Conservation (phyloP, 768 basidiomycete genomes). For the Collybiopsis confluens region DNA sequence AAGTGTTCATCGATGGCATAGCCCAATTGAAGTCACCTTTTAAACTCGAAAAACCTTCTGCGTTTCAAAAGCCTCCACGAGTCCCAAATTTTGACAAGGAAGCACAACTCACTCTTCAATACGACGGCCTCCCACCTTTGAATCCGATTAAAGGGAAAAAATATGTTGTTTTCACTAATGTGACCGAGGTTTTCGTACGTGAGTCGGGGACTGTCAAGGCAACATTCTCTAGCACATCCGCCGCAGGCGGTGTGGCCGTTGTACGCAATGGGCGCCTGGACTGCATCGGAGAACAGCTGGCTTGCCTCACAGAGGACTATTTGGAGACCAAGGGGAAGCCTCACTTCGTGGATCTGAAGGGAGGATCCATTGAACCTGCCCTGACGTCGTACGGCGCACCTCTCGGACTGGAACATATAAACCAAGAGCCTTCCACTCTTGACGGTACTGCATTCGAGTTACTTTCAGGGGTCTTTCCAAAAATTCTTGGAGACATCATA, state of each 20-base stretch:
- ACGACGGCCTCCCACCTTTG: slow-evolving; percentile 77
- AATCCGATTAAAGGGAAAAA: slow-evolving; percentile 31
- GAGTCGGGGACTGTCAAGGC: slow-evolving; percentile 25
- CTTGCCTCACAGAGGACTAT: slow-evolving; percentile 18
- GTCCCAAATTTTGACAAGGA: slow-evolving; percentile 74
- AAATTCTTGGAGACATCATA: slow-evolving; percentile 46
- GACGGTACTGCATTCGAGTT: slow-evolving; percentile 65
- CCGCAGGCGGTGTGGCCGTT: slow-evolving; percentile 32
- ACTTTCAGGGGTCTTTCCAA: slow-evolving; percentile 38
- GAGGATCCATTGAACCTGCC: slow-evolving; percentile 64
- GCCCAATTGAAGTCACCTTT: slow-evolving; percentile 55
- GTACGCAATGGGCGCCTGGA: slow-evolving; percentile 42
- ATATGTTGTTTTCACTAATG: slow-evolving; percentile 60
- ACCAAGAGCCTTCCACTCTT: slow-evolving; percentile 60
- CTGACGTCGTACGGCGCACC: slow-evolving; percentile 68
- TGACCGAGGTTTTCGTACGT: slow-evolving; percentile 41
- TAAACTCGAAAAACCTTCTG: slow-evolving; percentile 44
- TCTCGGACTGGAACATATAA: slow-evolving; percentile 69
- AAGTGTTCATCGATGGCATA: slow-evolving; percentile 90
- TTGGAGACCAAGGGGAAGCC: slow-evolving; percentile 12
- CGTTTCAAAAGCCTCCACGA: slow-evolving; percentile 43
- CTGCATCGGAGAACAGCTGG: slow-evolving; percentile 37
- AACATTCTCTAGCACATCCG: slow-evolving; percentile 19
- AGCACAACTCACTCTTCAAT: slow-evolving; percentile 51
- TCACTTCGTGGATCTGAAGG: slow-evolving; percentile 58